Conservation (phyloP, 352 stramenopile genomes). For the Phytophthora fragariae region DNA sequence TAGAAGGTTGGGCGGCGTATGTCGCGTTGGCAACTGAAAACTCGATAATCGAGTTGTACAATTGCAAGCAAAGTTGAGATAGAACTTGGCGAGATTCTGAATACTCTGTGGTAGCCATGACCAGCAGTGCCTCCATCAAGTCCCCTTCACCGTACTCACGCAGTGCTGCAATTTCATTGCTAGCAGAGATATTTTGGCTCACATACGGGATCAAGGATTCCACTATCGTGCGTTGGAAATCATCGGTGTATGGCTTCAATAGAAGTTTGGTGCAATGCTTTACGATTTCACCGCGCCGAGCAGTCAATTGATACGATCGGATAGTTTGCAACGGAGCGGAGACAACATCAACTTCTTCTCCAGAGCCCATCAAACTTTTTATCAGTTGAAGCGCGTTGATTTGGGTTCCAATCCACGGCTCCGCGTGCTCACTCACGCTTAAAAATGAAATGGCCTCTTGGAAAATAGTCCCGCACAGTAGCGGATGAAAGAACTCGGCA, state of each 20-base stretch:
- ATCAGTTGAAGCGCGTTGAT: conserved; percentile 10
- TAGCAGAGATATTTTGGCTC: conserved; percentile 13
- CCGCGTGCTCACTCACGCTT: neutral
- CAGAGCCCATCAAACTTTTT: neutral
- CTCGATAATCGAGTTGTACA: conserved; percentile 27
- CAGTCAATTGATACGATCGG: conserved; percentile 20
- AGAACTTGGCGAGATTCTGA: neutral
- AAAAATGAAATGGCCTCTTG: conserved; percentile 18
- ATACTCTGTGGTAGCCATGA: neutral
- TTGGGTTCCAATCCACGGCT: conserved; percentile 11
- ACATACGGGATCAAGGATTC: conserved; percentile 16
- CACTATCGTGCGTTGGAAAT: conserved; percentile 6
- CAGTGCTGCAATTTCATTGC: conserved; percentile 19
- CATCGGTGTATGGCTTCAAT: neutral
- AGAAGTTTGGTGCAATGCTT: conserved; percentile 20
- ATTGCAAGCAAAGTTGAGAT: neutral
- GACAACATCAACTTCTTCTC: neutral
- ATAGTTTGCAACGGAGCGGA: neutral
- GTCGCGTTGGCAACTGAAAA: conserved; percentile 22
- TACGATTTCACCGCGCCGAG: conserved; percentile 14
- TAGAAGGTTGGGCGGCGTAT: conserved; percentile 4
- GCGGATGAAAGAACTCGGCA: conserved; percentile 22
- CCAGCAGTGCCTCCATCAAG: conserved; percentile 21
- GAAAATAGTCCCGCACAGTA: conserved; percentile 21
- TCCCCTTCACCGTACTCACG: conserved; percentile 16